Base-by-base conservation (phyloP, 179 eudicot genomes). In the Amaranthus tricolor region DNA sequence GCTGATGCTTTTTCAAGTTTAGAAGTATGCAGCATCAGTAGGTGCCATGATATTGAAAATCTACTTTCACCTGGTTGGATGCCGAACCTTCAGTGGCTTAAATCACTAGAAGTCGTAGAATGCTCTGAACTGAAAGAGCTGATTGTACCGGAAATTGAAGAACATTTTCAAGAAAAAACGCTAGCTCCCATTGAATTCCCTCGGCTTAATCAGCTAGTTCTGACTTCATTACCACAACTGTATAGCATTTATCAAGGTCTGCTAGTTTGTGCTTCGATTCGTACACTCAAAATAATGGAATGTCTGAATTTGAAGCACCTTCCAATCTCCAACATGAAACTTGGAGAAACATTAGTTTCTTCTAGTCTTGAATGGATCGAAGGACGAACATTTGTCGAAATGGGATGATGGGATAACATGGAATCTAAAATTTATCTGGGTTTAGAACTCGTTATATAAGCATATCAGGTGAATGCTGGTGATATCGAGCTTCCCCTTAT, bases 261-360 rank as follows among this genome's bases (percentile, higher is more conserved):
- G 17, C 8, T 70, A 56, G 63, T 57, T 70, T 55, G 63, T 56
- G 40, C 52, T 70, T 17, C 50, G 10, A 31, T 70, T 14, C 63
- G 1, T 51, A 43, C 53, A 3, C 40, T 31, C 44, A 70, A 31
- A 9, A 9, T 70, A 55, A 31, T 57, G 63, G 63, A 70, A 51
- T 70, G 74, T 44, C 74, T 50, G 19, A 56, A 56, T 9, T 40
- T 70, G 63, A 56, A 57, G 20, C 74, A 40, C 63, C 64, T 70
- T 70, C 74, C 74, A 2, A 55, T 70, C 53, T 56, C 74, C 62
- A 24, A 4, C 55, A 45, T 51, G 17, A 19, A 21, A 24, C 20
- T 15, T 44, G 19, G 45, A 10, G n/a, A 13, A 31, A 31, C 40
- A 31, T 31, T 31, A 31, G 40, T 31, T 17, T 6, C 31, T 24